phyloP scores from a whole-genome alignment of 1,284 basidiomycete genomes.

The Neonothopanus nambi region DNA sequence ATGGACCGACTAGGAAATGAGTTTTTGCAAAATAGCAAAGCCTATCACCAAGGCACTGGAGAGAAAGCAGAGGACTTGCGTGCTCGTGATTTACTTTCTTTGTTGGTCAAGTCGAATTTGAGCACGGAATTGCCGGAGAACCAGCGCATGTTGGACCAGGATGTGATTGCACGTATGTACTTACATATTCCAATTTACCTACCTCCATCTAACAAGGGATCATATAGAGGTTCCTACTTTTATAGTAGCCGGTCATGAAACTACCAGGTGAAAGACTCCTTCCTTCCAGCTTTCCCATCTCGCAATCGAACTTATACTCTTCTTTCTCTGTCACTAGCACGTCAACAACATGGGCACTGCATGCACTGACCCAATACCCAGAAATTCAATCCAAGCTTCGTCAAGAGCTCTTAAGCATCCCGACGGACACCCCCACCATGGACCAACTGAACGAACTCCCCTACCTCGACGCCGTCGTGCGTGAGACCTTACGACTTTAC shows the following conservation, averaged over 20 bases:
- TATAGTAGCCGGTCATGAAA: conserved; percentile 44
- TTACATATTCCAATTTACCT: conserved; percentile 22
- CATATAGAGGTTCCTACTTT: conserved; percentile 25
- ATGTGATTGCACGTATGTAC: conserved; percentile 49
- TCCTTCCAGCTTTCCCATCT: background rate
- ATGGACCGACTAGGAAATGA: conserved; percentile 34
- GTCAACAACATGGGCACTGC: conserved; percentile 61
- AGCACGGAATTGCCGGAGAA: conserved; percentile 30
- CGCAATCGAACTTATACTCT: too few relatives aligned
- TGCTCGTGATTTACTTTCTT: conserved; percentile 27
- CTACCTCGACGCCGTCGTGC: conserved; percentile 67
- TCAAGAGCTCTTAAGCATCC: conserved; percentile 55
- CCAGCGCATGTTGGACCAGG: conserved; percentile 46
- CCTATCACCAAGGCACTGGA: conserved; percentile 25
- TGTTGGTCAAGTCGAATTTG: conserved; percentile 45
- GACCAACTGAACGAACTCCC: conserved; percentile 58
- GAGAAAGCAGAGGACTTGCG: conserved; percentile 24
- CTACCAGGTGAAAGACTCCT: conserved; percentile 27
- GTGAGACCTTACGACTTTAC: conserved; percentile 69
- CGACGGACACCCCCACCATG: conserved; percentile 56
- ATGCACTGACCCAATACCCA: conserved; percentile 54
- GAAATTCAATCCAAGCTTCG: conserved; percentile 67
- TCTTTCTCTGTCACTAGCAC: too few relatives aligned
- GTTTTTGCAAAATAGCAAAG: conserved; percentile 40
- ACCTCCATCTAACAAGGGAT: background rate